Evolutionary conservation across 2,329 filamentous ascomycete species (phyloP).

Genomic region (Trichoderma gracile): DNA sequence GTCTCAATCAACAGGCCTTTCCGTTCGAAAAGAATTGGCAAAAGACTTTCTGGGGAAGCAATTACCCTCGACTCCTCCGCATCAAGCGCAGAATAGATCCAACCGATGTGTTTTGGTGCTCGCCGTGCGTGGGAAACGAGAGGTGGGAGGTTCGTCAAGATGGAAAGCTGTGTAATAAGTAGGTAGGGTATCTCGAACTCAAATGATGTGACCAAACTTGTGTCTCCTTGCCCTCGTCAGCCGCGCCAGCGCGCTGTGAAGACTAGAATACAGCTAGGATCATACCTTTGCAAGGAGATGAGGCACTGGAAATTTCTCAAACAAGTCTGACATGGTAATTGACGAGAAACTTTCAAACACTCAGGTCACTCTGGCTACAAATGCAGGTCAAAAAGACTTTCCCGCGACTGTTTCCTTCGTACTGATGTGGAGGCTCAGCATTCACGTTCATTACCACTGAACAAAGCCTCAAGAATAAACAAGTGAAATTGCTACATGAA

Average conservation of each 20-base stretch:
- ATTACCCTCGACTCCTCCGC: conserved; percentile 46
- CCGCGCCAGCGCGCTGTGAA: background rate
- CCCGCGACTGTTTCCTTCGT: too few relatives aligned
- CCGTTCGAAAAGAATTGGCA: conserved; percentile 43
- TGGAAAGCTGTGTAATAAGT: conserved; percentile 34
- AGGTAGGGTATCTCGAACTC: background rate
- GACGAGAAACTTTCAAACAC: too few relatives aligned
- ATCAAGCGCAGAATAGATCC: conserved; percentile 53
- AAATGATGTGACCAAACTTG: background rate
- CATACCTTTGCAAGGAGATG: background rate
- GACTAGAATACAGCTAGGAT: background rate
- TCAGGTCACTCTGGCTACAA: too few relatives aligned
- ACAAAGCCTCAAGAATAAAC: too few relatives aligned
- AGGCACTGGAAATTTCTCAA: too few relatives aligned
- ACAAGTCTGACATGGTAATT: too few relatives aligned
- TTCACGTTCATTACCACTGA: too few relatives aligned
- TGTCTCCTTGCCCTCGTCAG: rapidly evolving
- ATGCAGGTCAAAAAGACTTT: too few relatives aligned
- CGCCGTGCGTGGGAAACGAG: conserved; percentile 50
- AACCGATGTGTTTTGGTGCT: conserved; percentile 50
- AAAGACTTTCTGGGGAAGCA: conserved; percentile 46
- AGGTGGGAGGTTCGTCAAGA: conserved; percentile 37
- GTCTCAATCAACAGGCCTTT: conserved; percentile 35
- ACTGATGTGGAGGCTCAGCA: too few relatives aligned
- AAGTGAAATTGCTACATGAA: too few relatives aligned